phyloP scores from a whole-genome alignment of 768 basidiomycete species.

The Auriscalpium orientale region DNA sequence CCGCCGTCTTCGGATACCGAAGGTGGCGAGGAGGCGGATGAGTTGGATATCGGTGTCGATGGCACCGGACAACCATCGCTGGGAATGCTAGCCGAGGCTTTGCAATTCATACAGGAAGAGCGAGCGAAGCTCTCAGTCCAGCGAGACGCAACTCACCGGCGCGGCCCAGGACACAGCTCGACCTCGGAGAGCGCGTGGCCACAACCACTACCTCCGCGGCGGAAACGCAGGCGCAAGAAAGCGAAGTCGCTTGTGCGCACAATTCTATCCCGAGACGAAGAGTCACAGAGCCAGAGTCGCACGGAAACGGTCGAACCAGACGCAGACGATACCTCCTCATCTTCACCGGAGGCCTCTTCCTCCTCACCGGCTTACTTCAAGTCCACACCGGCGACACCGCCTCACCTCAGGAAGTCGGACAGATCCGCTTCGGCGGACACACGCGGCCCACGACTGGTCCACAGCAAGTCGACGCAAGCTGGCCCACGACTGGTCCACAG shows the following conservation, averaged over 20 bases:
- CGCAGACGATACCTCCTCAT: slow-evolving; percentile 20
- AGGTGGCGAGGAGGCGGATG: slow-evolving; percentile 16
- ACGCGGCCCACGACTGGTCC: slow-evolving; percentile 25
- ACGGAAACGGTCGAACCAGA: slow-evolving; percentile 12
- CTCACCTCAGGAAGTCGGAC: slow-evolving; percentile 11
- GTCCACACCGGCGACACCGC: slow-evolving; percentile 22
- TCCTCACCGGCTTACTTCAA: slow-evolving; percentile 21
- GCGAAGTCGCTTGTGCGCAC: slow-evolving; percentile 11
- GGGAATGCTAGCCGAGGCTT: slow-evolving; percentile 63
- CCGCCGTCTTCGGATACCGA: slow-evolving; percentile 16
- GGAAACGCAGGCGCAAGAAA: slow-evolving; percentile 28
- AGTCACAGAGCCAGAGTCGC: slow-evolving; percentile 6
- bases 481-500: slow-evolving; percentile 32
- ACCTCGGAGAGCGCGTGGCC: slow-evolving; percentile 10
- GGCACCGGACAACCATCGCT: slow-evolving; percentile 52
- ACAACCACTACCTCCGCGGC: slow-evolving; percentile 19
- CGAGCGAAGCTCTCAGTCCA: slow-evolving; percentile 48
- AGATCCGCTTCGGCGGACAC: slow-evolving; percentile 5
- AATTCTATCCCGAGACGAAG: slow-evolving; percentile 4
- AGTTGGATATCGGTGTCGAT: slow-evolving; percentile 16
- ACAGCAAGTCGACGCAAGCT: slow-evolving; percentile 35
- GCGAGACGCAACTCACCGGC: slow-evolving; percentile 13
- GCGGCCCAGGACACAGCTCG: slow-evolving; percentile 8
- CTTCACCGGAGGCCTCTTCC: slow-evolving; percentile 20
- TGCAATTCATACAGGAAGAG: slow-evolving; percentile 71